Evolutionary conservation across 352 stramenopile genomes (phyloP).

Genomic region (Aphanomyces euteiches): DNA sequence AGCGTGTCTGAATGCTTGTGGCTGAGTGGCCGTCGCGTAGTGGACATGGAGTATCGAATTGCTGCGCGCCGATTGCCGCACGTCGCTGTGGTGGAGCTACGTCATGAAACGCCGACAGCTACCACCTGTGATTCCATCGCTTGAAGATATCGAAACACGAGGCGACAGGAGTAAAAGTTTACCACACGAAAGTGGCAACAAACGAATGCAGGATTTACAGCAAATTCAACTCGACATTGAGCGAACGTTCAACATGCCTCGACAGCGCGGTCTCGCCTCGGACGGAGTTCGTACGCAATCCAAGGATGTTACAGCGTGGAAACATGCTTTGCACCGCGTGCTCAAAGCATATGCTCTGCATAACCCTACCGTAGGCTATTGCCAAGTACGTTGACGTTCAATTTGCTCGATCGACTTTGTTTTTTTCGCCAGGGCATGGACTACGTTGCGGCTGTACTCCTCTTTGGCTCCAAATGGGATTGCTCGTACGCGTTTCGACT

Average conservation of each 20-base stretch:
- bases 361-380: constrained; percentile 80
- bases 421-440: constrained; percentile 26
- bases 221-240: constrained; percentile 87
- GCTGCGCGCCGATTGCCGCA: constrained; percentile 9
- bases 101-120: constrained; percentile 15
- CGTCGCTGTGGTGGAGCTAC: constrained; percentile 21
- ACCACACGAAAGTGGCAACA: too few relatives aligned
- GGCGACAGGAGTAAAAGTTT: too few relatives aligned
- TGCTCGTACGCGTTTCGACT: constrained; percentile 28
- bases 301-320: constrained; percentile 16
- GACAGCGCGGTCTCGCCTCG: not conserved
- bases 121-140: not conserved
- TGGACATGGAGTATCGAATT: constrained; percentile 29
- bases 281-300: not conserved
- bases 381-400: constrained; percentile 46
- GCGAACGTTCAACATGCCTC: constrained; percentile 52
- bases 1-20: not conserved
- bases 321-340: constrained; percentile 52
- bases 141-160: constrained; percentile 22
- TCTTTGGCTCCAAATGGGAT: constrained; percentile 30
- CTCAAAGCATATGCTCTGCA: constrained; percentile 75
- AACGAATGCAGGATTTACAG: constrained; percentile 39
- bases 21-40: constrained; percentile 8
- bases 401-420: not conserved
- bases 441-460: constrained; percentile 20